Conservation (phyloP, 2,329 filamentous ascomycete genomes). For the Parastagonospora nodorum region DNA sequence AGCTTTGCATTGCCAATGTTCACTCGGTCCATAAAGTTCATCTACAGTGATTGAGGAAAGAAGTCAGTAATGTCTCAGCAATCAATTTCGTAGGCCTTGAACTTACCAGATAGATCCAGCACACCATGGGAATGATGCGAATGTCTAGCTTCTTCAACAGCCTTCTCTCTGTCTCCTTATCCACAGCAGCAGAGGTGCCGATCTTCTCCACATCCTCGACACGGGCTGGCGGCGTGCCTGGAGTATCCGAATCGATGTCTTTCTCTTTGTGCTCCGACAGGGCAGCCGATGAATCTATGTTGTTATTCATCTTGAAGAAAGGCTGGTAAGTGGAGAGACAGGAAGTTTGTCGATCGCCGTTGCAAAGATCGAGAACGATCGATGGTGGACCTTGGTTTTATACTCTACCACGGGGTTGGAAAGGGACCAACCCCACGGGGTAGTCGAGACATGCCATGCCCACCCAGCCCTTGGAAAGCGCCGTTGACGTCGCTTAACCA, state of each 20-base stretch:
- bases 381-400: constrained; percentile 9
- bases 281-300: neutral
- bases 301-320: neutral
- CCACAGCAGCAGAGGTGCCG: constrained; percentile 32
- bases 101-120: constrained; percentile 47
- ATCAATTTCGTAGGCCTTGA: too few species aligned
- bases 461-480: constrained; percentile 12
- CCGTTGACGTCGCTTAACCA: constrained; percentile 13
- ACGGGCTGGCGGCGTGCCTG: constrained; percentile 16
- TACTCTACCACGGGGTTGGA: constrained; percentile 9
- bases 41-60: neutral
- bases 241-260: constrained; percentile 9
- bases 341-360: constrained; percentile 7
- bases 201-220: constrained; percentile 18
- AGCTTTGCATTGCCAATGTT: constrained; percentile 50
- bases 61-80: too few species aligned
- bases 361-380: constrained; percentile 3
- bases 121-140: constrained; percentile 58
- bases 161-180: constrained; percentile 52
- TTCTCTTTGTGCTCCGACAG: constrained; percentile 13
- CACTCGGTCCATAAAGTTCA: constrained; percentile 52
- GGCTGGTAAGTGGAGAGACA: neutral
- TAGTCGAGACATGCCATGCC: constrained; percentile 15
- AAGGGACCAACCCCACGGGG: constrained; percentile 13
- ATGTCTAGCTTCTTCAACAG: constrained; percentile 56